These are phyloP conservation scores for Glaciozyma antarctica DNA, from an alignment of 768 basidiomycete species.

Conservation along the genomic window DNA sequence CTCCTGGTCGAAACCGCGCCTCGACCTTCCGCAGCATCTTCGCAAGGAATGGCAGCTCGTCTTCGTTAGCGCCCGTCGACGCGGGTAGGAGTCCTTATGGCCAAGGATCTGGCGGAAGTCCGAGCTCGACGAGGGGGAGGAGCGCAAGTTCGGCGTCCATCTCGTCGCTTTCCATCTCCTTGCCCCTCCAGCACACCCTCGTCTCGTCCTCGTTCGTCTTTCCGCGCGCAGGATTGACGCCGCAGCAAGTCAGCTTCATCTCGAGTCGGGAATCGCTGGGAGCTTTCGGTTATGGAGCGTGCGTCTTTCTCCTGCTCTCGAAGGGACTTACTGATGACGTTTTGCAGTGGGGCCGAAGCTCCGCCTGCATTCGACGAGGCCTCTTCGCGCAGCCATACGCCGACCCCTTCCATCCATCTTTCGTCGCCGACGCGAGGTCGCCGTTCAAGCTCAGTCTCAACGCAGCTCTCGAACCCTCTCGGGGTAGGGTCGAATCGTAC, in stretches of 20 bases:
- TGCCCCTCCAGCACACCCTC: slow-evolving; percentile 25
- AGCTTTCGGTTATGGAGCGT: slow-evolving; percentile 19
- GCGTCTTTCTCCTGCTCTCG: too few relatives aligned
- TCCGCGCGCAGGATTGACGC: slow-evolving; percentile 21
- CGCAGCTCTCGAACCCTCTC: background rate
- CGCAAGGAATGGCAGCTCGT: background rate
- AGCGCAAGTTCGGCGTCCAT: slow-evolving; percentile 9
- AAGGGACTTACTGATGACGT: background rate
- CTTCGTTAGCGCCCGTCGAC: background rate
- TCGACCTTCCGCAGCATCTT: slow-evolving; percentile 20
- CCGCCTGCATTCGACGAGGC: background rate
- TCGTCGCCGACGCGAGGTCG: too few relatives aligned
- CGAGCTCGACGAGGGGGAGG: slow-evolving; percentile 6
- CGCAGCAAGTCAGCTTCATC: slow-evolving; percentile 28
- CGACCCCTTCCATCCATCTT: background rate
- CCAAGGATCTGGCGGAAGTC: slow-evolving; percentile 2
- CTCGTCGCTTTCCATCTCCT: slow-evolving; percentile 16
- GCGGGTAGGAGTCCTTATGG: slow-evolving; percentile 26
- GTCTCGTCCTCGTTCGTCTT: slow-evolving; percentile 26
- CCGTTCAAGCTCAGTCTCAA: background rate
- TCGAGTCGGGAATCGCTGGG: slow-evolving; percentile 27
- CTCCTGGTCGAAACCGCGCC: slow-evolving; percentile 7
- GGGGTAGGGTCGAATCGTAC: background rate
- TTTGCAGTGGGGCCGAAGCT: background rate
- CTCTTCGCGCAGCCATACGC: background rate